Conservation (phyloP, 2,329 filamentous ascomycete genomes). For the Arthrocladium fulminans region DNA sequence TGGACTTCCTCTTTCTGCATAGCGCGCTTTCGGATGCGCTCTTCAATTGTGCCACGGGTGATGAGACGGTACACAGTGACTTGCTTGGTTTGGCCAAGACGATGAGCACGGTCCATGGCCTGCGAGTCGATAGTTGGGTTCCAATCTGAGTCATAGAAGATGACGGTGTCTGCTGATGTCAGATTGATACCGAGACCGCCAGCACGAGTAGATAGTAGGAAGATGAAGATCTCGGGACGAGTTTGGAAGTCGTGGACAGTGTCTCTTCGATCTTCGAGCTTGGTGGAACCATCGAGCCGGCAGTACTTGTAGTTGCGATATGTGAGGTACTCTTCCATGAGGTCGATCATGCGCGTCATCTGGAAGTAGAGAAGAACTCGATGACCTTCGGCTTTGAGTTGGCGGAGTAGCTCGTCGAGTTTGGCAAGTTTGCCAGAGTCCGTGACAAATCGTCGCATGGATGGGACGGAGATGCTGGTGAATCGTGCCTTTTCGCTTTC, state of each 20-base stretch:
- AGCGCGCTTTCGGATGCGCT: conserved; percentile 92
- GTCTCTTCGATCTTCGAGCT: conserved; percentile 91
- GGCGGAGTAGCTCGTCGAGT: conserved; percentile 74
- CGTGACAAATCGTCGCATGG: conserved; percentile 95
- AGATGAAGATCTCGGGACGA: conserved; percentile 89
- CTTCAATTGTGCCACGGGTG: conserved; percentile 91
- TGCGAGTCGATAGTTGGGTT: conserved; percentile 98
- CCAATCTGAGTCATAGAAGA: conserved; percentile 99
- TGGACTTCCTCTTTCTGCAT: conserved; percentile 98
- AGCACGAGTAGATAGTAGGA: conserved; percentile 88
- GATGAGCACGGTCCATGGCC: conserved; percentile 97
- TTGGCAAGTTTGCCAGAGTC: conserved; percentile 94
- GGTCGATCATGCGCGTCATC: conserved; percentile 99
- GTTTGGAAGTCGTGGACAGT: conserved; percentile 96
- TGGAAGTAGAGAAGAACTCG: conserved; percentile 98
- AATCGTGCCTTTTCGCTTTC: conserved; percentile 74
- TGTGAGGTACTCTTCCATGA: conserved; percentile 98
- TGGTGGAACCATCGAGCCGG: conserved; percentile 90
- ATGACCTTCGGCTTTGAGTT: conserved; percentile 85
- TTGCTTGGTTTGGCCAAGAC: conserved; percentile 88
- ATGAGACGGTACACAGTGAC: conserved; percentile 97
- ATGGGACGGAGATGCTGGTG: conserved; percentile 85
- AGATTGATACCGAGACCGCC: conserved; percentile 97
- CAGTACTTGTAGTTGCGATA: conserved; percentile 99
- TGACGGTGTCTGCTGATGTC: conserved; percentile 92